Base-by-base conservation (phyloP, 225 moss, liverwort and hornwort genomes). In the Straminergon stramineum region DNA sequence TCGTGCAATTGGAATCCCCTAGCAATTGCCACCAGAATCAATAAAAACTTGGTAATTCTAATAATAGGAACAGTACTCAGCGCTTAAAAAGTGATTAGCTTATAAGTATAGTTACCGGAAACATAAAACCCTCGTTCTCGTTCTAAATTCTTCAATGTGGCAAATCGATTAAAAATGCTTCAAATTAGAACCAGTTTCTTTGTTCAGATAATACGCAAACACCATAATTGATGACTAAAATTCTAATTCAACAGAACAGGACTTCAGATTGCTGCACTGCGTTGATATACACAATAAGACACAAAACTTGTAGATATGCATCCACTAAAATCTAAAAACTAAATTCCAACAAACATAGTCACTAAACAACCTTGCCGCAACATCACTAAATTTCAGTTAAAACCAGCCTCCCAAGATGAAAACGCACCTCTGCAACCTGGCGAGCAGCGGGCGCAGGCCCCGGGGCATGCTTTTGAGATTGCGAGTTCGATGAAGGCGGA, bases 371-470 rank as follows among this genome's bases (percentile, higher is more conserved):
- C 85, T 79, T 74, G 19, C 39, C n/a, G 62, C 15, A 53, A 70
- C 10, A 58, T 24, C 11, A 45, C 79, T 22, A 13, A 85, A 32
- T 75, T 22, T 22, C 48, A 35, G 76, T 37, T 16, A 53, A 23
- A 78, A 62, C 28, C 53, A 56, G 24, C 23, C 79, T 22, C 74
- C 67, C 45, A 75, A 37, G 8, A 66, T 71, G 61, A 57, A 82
- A 84, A 86, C 90, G 61, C 43, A 95, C 94, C 95, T 93, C 91
- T 73, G 90, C 90, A 70, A 95, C 90, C 78, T 93, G 89, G 82
- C 92, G 91, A 88, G 90, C 93, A 88, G 82, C 81, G 39, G 83
- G 90, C 58, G 85, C 73, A 84, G 89, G 71, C 52, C 68, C 87
- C 15, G 84, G 73, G 12, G 64, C 39, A 65, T 75, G 88, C 88